Evolutionary conservation across 805 yeast species (phyloP), one percentile per base, ranked within the genome.

Genomic region (Starmerella tilneyi): DNA sequence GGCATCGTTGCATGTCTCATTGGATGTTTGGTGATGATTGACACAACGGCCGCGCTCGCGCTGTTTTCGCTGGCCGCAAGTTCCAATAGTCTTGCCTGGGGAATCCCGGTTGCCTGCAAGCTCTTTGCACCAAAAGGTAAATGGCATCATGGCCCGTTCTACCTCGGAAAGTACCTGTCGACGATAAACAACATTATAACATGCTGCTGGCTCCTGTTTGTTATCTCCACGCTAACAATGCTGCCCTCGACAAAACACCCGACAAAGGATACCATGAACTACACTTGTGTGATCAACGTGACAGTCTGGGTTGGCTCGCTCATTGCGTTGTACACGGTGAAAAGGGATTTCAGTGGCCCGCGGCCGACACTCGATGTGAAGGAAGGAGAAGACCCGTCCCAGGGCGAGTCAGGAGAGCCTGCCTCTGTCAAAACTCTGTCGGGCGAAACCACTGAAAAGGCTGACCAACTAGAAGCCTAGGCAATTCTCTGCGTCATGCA

Each of bases 31-130:
- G 73, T 75, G 48, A 63, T 80, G 44, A 75, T 78, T 46, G 76
- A 77, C 41, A 49, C 71, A 3, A 68, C 77, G 8, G 84, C 85
- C 17, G 75, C 84, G 4, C 66, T 66, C 48, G 85, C 85, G 11
- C 66, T 80, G 35, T 80, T 80, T 63, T 73, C 82, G 0, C 63
- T 80, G 35, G 74, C 73, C 22, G 73, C 79, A 43, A 74, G 80
- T 9, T 79, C 82, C 46, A 77, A 78, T 59, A 71, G 74, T 52
- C 62, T 78, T 23, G 75, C 83, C 3, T 75, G 84, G 81, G 68
- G 74, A 35, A 66, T 68, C 28, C 84, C 86, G 22, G 71, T 76
- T 22, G 64, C 73, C 31, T 64, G 76, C 45, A 35, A 49, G 46
- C 66, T 75, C 43, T 61, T 74, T 39, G 70, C 78, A 1, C 48